Evolutionary conservation across 306 rosid genomes (phyloP), one percentile per base, ranked within the genome.

Genomic region (Acmispon strigosus): DNA sequence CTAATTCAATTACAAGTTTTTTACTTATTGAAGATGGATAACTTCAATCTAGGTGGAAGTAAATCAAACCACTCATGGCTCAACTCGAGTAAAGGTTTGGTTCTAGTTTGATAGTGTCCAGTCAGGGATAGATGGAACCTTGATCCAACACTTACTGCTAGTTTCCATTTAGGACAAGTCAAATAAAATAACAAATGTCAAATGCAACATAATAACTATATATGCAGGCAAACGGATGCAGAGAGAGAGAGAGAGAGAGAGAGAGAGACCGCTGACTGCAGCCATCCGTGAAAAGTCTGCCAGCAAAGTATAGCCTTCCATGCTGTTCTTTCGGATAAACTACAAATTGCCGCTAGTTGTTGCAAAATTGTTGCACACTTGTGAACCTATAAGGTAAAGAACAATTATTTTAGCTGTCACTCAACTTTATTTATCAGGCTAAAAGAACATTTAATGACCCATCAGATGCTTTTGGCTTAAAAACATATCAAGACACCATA

Each of bases 311-410:
- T 72, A 76, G 88, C 62, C 77, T 88, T 90, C 92, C 88, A 86
- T 0, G 88, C 79, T 34, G 94, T 88, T 84, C 92, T 81, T 84
- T 86, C 97, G 3, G 96, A 85, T 78, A 93, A 68, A 75, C 84
- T 90, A 86, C 98, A 90, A 32, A 88, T 69, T 70, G 96, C 96
- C 29, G 98, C 96, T 79, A 93, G 82, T 69, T 90, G 97, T 81
- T 93, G 98, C 82, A 93, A 82, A 79, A 93, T 83, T 72, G 98
- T 90, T 24, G 98, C 97, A 81, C 98, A 90, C 82, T 93, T 93
- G 84, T 93, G 98, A 81, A 93, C 98, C 98, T 93, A 84, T 32
- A 59, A 66, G 29, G 54, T 55, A 66, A 58, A 36, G 63, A 62
- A 64, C 11, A 61, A 67, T 49, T 74, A 10, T 42, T 55, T 64